phyloP scores from a whole-genome alignment of 176 grass and related monocot species.

The Tuctoria greenei region DNA sequence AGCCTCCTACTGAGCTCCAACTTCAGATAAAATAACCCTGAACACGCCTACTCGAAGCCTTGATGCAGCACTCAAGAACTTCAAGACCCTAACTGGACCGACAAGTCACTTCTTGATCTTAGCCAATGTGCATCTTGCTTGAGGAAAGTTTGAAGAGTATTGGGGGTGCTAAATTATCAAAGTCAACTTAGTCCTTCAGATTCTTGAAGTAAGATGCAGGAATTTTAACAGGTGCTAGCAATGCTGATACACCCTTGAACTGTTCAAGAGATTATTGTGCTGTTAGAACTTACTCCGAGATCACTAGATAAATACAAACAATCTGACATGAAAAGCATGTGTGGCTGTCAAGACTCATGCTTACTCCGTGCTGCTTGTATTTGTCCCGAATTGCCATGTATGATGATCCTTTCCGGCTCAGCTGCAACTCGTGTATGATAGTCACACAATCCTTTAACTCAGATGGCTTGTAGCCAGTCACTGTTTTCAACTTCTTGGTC shows the following conservation, averaged over 20 bases:
- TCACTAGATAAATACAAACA: constrained; percentile 10
- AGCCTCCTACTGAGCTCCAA: constrained; percentile 28
- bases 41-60: constrained; percentile 20
- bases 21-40: constrained; percentile 14
- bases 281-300: constrained; percentile 39
- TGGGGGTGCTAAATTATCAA: constrained; percentile 2
- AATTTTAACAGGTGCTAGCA: constrained; percentile 62
- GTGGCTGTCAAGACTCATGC: constrained; percentile 16
- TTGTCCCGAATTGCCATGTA: constrained; percentile 62
- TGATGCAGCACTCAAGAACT: constrained; percentile 26
- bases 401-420: constrained; percentile 53
- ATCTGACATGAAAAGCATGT: constrained; percentile 2
- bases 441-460: constrained; percentile 73
- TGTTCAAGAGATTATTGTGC: constrained; percentile 49
- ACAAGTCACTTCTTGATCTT: not conserved
- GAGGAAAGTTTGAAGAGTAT: constrained; percentile 20
- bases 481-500: constrained; percentile 63
- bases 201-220: constrained; percentile 53
- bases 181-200: constrained; percentile 22
- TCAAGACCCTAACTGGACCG: not conserved
- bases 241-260: constrained; percentile 72
- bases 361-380: constrained; percentile 84
- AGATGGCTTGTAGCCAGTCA: constrained; percentile 58
- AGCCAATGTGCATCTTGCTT: constrained; percentile 10
- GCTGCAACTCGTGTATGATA: constrained; percentile 67